Base-by-base conservation (phyloP, 139 green algal species). In the Closterium sp. region DNA sequence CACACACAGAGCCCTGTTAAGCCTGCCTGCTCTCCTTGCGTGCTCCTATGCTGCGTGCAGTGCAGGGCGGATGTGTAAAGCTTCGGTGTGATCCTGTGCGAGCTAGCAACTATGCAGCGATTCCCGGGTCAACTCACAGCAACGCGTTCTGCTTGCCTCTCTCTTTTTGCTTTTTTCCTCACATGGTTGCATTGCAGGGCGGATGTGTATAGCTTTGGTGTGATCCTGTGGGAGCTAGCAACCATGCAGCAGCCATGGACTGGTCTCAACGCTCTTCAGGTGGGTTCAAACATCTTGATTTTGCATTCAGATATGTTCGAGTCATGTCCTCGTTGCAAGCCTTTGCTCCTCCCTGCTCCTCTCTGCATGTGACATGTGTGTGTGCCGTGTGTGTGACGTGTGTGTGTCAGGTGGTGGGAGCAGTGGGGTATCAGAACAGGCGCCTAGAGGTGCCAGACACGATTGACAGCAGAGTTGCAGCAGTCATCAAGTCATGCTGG, bases 171-270 rank as follows among this genome's bases (percentile, higher is more conserved):
- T 2, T 38, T 38, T 87, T 7, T 87, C 79, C 9, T 87, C 79
- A 10, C 79, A 38, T 38, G 32, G 32, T 38, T 38, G 32, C 32
- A 10, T 28, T 87, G 30, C 90, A 92, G 90, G 85, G 95, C 93
- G 70, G 97, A 98, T 89, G 96, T 98, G 24, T 99, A 97, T 89
- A 96, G 90, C 87, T 98, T 96, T 93, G 97, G 97, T 10, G 97
- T 99, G 1, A 97, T 99, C 13, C 91, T 99, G 29, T 99, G 97
- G 95, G 98, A 99, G 95, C 91, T 99, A 84, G 94, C 97, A 0
- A 98, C 97, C 0, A 91, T 96, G 10, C 45, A 96, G 84, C 96
- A 98, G 95, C 98, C 98, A 0, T 99, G 98, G 98, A 70, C 93
- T 0, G 96, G 96, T 42, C 95, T 97, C 27, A 97, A 96, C 28